Conservation (phyloP, 192 early-diverging fungal species). For the Backusella circina region DNA sequence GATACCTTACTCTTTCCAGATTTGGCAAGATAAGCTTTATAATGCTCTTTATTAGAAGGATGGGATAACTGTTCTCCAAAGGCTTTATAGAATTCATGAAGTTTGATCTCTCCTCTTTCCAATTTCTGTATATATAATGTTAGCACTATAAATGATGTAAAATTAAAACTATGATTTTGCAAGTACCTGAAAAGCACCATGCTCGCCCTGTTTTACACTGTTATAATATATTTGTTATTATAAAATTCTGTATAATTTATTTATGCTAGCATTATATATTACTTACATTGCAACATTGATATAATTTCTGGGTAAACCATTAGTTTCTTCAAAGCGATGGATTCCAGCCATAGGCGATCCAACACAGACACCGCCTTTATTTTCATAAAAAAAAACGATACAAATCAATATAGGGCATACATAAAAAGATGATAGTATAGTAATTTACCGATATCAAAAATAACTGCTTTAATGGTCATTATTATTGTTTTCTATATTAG, state of each 20-base stretch:
- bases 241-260: not conserved
- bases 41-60: constrained; percentile 43
- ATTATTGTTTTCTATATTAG: not conserved
- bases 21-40: constrained; percentile 39
- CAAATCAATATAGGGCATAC: not conserved
- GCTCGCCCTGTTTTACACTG: constrained; percentile 35
- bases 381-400: no score
- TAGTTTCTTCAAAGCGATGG: constrained; percentile 57
- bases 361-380: constrained; percentile 70
- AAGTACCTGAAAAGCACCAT: constrained; percentile 43
- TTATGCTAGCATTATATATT: not conserved
- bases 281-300: constrained; percentile 76
- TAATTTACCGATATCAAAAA: constrained; percentile 72
- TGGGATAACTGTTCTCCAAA: constrained; percentile 61
- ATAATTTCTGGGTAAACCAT: constrained; percentile 74
- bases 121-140: constrained; percentile 34
- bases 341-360: constrained; percentile 79
- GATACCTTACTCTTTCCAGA: constrained; percentile 18
- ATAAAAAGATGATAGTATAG: not conserved
- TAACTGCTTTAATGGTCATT: constrained; percentile 60
- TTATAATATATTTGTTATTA: not conserved
- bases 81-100: constrained; percentile 51
- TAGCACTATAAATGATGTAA: not conserved
- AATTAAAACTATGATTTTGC: not conserved
- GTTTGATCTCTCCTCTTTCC: constrained; percentile 58